phyloP scores from a whole-genome alignment of 192 early-diverging fungal genomes.

The Backusella luteola region DNA sequence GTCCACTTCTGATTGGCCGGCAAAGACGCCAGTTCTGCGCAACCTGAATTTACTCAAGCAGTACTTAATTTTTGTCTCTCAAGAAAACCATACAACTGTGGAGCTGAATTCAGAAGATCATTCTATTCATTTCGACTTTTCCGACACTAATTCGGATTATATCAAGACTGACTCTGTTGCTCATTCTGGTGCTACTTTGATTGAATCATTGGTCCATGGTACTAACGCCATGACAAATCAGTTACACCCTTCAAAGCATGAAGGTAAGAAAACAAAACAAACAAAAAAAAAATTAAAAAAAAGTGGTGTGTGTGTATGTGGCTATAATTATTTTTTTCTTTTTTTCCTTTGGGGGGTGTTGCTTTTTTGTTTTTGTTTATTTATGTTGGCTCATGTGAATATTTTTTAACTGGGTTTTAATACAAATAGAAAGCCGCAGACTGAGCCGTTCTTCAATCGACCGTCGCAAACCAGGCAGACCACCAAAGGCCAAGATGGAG shows the following conservation, averaged over 20 bases:
- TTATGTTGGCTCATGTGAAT: slow-evolving; percentile 6
- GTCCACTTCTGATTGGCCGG: slow-evolving; percentile 22
- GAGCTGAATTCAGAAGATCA: neutral
- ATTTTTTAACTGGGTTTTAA: slow-evolving; percentile 9
- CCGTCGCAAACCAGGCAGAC: slow-evolving; percentile 16
- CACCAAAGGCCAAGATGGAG: neutral
- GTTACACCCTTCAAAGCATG: neutral
- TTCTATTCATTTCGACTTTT: slow-evolving; percentile 3
- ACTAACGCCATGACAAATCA: neutral
- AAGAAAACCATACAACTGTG: slow-evolving; percentile 3
- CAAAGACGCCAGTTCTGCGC: slow-evolving; percentile 9
- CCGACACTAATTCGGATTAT: neutral
- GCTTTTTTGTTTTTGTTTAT: neutral
- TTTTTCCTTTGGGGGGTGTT: neutral
- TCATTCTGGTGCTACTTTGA: neutral
- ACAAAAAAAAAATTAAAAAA: neutral
- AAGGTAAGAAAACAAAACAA: neutral
- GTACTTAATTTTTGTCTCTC: slow-evolving; percentile 17
- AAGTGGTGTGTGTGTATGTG: neutral
- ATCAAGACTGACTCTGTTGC: neutral
- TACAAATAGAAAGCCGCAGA: neutral
- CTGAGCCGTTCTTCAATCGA: slow-evolving; percentile 5
- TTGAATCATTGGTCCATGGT: slow-evolving; percentile 13
- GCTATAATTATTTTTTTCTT: neutral
- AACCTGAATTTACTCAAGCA: slow-evolving; percentile 20